These are phyloP conservation scores for Ambrosiella xylebori DNA, from an alignment of 2,329 filamentous ascomycete species.

Conservation along the genomic window DNA sequence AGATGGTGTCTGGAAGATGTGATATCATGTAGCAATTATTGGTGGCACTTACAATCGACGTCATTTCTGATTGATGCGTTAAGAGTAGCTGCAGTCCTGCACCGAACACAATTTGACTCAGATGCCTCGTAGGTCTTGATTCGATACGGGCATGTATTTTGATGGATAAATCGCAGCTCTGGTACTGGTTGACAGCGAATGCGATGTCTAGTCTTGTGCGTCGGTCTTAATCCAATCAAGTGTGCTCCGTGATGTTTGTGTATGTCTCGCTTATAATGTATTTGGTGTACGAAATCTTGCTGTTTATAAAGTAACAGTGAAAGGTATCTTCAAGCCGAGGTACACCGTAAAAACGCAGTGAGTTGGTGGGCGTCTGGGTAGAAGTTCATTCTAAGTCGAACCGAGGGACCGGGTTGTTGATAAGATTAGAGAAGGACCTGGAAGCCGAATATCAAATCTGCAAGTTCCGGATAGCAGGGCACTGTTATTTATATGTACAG, in stretches of 20 bases:
- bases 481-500: too few relatives aligned
- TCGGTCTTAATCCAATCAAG: neutral
- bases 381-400: too few relatives aligned
- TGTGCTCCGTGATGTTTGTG: neutral
- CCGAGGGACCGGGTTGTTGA: too few relatives aligned
- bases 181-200: neutral
- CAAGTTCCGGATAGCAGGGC: too few relatives aligned
- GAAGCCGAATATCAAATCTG: too few relatives aligned
- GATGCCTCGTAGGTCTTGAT: neutral
- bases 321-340: too few relatives aligned
- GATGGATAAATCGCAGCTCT: neutral
- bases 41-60: neutral
- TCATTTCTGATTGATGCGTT: neutral
- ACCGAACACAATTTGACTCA: neutral
- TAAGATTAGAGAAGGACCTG: too few relatives aligned
- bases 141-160: neutral
- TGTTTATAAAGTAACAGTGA: too few relatives aligned
- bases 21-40: neutral
- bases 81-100: neutral
- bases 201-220: neutral
- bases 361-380: too few relatives aligned
- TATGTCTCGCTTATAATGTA: too few relatives aligned
- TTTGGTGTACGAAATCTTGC: too few relatives aligned
- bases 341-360: too few relatives aligned
- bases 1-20: neutral